Evolutionary conservation across 2,329 filamentous ascomycete genomes (phyloP).

Genomic region (Ascocoryne sarcoides): DNA sequence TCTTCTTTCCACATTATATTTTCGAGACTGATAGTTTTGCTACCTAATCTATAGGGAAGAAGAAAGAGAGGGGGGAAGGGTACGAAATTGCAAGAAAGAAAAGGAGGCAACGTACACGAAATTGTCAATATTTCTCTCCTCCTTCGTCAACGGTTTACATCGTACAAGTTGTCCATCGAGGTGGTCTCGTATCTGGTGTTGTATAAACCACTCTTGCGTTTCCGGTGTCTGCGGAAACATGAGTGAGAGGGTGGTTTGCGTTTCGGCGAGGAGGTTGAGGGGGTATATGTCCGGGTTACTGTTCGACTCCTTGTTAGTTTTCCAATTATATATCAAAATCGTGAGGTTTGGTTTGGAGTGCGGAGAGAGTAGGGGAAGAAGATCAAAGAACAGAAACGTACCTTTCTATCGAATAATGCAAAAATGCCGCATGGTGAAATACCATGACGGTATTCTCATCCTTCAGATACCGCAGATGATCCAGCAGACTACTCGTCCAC

Average conservation of each 20-base stretch:
- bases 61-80: not conserved
- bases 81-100: not conserved
- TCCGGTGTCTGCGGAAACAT: constrained; percentile 4
- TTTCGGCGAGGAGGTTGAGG: constrained; percentile 6
- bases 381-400: no score
- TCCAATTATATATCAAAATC: not conserved
- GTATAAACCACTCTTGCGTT: constrained; percentile 6
- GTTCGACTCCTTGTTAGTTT: not conserved
- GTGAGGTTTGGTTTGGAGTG: no score
- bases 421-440: constrained; percentile 9
- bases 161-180: constrained; percentile 5
- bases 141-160: constrained; percentile 3
- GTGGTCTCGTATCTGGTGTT: constrained; percentile 3
- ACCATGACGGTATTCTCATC: constrained; percentile 1
- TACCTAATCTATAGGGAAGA: not conserved
- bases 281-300: constrained; percentile 5
- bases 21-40: not conserved
- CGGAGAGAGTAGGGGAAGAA: no score
- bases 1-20: not conserved
- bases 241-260: constrained; percentile 4
- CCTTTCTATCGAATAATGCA: constrained; percentile 4
- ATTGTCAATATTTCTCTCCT: constrained; percentile 5
- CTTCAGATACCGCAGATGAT: constrained; percentile 5
- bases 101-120: constrained; percentile 2
- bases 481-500: constrained; percentile 9